phyloP scores from a whole-genome alignment of 148 eudicot species.

The Linanthus parryae region DNA sequence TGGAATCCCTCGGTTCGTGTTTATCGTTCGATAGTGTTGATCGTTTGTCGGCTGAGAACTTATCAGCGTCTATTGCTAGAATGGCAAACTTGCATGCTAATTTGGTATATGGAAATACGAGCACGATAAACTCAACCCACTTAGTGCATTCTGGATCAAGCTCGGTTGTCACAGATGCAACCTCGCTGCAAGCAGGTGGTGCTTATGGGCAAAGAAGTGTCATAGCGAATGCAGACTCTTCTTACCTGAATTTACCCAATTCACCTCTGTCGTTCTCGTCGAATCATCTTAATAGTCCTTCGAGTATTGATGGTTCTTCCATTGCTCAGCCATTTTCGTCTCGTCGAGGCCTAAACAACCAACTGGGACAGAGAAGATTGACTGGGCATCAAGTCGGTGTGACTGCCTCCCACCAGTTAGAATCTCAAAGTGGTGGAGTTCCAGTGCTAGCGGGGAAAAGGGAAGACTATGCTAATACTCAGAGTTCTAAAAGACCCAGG shows the following conservation, averaged over 20 bases:
- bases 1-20: conserved; percentile 8
- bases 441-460: no score
- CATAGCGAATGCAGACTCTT: conserved; percentile 13
- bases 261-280: conserved; percentile 21
- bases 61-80: conserved; percentile 6
- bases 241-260: conserved; percentile 16
- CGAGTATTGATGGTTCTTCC: conserved; percentile 15
- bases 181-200: conserved; percentile 15
- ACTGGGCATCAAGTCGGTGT: conserved; percentile 6
- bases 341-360: conserved; percentile 11
- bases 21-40: conserved; percentile 12
- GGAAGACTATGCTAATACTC: not conserved
- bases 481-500: conserved; percentile 22
- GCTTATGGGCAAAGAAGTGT: conserved; percentile 14
- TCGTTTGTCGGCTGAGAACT: conserved; percentile 12
- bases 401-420: conserved; percentile 8
- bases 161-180: conserved; percentile 23
- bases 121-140: conserved; percentile 2
- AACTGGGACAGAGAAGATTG: conserved; percentile 8
- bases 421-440: conserved; percentile 14
- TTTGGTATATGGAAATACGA: conserved; percentile 11
- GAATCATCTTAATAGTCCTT: conserved; percentile 15
- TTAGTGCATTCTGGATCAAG: conserved; percentile 21
- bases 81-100: conserved; percentile 12
- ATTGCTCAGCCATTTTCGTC: conserved; percentile 9